Conservation (phyloP, 2,329 filamentous ascomycete genomes). For the Cordyceps fumosorosea region DNA sequence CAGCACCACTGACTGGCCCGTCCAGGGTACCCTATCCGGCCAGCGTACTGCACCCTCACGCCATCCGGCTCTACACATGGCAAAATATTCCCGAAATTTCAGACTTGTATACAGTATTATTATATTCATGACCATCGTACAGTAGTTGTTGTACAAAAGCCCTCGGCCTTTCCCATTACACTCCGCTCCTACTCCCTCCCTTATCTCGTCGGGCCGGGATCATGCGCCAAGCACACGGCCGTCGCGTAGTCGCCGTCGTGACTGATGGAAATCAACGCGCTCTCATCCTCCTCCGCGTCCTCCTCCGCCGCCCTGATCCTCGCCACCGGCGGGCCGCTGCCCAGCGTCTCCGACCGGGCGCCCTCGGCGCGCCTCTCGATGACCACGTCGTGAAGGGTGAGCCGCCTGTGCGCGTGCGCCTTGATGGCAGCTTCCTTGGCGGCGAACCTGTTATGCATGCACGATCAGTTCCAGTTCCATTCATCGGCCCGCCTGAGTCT, state of each 20-base stretch:
- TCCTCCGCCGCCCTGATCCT: conserved; percentile 28
- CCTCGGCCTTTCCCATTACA: no score
- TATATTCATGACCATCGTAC: no score
- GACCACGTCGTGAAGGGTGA: conserved; percentile 57
- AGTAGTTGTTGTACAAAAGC: no score
- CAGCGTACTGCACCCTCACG: background rate
- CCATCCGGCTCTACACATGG: background rate
- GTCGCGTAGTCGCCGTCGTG: conserved; percentile 81
- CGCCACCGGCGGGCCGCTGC: conserved; percentile 38
- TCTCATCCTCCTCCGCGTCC: conserved; percentile 33
- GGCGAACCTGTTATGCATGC: no score
- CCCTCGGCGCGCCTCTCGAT: conserved; percentile 29
- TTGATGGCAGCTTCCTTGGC: conserved; percentile 73
- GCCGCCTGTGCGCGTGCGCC: conserved; percentile 52
- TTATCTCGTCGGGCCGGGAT: conserved; percentile 13
- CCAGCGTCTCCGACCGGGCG: conserved; percentile 21
- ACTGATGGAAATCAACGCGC: conserved; percentile 71
- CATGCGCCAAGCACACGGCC: conserved; percentile 55
- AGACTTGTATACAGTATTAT: no score
- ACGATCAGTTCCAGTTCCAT: no score
- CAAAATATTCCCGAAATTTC: background rate
- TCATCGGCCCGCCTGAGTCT: no score
- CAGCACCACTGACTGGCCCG: background rate
- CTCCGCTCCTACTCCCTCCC: background rate
- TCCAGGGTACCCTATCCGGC: background rate